Conservation (phyloP, 2,329 filamentous ascomycete genomes). For the Cordyceps sp. region DNA sequence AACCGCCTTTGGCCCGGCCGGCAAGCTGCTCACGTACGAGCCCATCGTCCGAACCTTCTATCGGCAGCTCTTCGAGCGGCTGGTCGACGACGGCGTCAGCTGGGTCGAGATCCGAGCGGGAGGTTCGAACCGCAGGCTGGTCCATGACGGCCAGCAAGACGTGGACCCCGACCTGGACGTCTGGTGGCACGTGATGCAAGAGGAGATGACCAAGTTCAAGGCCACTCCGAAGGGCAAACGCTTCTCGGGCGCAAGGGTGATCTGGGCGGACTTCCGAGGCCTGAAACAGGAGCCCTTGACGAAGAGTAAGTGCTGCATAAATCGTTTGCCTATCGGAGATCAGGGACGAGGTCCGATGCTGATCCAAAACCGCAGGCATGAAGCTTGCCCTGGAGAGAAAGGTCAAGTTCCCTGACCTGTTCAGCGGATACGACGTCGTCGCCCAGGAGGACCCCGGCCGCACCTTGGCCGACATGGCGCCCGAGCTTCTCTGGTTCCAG, state of each 20-base stretch:
- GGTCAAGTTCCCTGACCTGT: background rate
- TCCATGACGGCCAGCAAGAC: background rate
- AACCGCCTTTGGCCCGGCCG: background rate
- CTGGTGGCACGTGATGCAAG: constrained; percentile 1
- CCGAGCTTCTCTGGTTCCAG: constrained; percentile 1
- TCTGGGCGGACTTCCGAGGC: background rate
- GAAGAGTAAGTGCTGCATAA: background rate
- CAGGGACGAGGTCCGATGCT: too few species aligned
- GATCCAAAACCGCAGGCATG: background rate
- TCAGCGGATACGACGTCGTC: constrained; percentile 1
- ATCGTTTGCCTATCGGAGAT: too few species aligned
- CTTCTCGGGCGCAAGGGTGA: background rate
- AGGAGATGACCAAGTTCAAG: background rate
- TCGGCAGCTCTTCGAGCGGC: background rate
- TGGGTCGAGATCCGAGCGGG: background rate
- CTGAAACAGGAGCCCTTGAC: background rate
- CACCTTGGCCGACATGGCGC: background rate
- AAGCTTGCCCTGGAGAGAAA: background rate
- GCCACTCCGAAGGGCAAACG: background rate
- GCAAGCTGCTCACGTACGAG: background rate
- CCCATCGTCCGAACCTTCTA: constrained; percentile 1
- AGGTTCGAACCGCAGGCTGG: background rate
- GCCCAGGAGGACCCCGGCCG: background rate
- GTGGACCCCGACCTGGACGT: background rate
- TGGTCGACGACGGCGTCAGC: background rate